Evolutionary conservation across 441 rosid genomes (phyloP).

Genomic region (Viola pubescens): DNA sequence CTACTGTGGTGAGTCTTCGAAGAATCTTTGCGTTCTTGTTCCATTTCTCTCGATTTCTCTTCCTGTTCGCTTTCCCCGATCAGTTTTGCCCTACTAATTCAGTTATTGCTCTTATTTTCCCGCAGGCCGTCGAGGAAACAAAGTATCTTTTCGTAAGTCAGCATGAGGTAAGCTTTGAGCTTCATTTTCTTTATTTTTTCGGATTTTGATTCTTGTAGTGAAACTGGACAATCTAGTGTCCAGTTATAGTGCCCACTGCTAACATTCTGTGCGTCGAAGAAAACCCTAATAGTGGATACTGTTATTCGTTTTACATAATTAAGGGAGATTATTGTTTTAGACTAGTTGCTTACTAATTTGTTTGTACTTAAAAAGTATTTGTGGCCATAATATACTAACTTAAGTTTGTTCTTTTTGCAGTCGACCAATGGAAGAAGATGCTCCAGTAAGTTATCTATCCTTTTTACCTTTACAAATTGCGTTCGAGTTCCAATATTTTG

Average conservation of each 20-base stretch:
- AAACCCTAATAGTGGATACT: too few species aligned
- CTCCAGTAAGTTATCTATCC: constrained; percentile 14
- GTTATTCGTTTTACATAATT: neutral
- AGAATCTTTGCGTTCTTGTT: neutral
- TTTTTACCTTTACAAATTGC: neutral
- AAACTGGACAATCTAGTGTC: neutral
- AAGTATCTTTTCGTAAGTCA: neutral
- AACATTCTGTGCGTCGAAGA: too few species aligned
- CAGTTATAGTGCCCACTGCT: neutral
- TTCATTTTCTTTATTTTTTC: neutral
- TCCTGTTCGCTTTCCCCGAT: neutral
- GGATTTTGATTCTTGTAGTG: neutral
- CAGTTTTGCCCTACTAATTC: neutral
- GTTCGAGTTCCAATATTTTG: too few species aligned
- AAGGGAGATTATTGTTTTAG: neutral
- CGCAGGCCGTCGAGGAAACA: neutral
- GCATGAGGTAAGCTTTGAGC: constrained; percentile 5
- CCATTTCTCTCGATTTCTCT: neutral
- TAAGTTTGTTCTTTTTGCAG: constrained; percentile 11
- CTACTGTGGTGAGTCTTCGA: neutral
- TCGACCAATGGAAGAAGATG: constrained; percentile 27
- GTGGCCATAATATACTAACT: neutral
- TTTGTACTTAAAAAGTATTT: neutral
- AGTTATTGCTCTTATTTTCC: neutral
- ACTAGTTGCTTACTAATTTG: too few species aligned